These are phyloP conservation scores for Fulvia fulva DNA, from an alignment of 2,329 filamentous ascomycete species.

Conservation along the genomic window DNA sequence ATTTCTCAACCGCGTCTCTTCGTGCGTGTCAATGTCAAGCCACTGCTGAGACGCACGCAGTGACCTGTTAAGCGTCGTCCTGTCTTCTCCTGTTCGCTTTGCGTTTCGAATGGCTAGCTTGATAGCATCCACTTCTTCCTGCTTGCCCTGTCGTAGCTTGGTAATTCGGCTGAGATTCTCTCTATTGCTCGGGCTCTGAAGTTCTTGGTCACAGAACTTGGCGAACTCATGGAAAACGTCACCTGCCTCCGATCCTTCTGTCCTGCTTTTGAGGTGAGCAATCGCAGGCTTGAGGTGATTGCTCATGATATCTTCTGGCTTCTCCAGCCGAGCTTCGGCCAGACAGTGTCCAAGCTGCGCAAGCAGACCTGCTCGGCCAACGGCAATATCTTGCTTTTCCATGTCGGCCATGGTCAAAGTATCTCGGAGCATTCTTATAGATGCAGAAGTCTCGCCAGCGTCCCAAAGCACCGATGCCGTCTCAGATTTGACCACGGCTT, in stretches of 20 bases:
- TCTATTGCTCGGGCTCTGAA: constrained; percentile 78
- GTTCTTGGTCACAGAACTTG: constrained; percentile 87
- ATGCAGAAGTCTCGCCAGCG: constrained; percentile 82
- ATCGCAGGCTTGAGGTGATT: constrained; percentile 82
- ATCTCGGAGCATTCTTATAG: constrained; percentile 80
- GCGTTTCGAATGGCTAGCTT: constrained; percentile 54
- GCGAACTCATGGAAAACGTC: constrained; percentile 94
- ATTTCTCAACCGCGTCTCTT: constrained; percentile 72
- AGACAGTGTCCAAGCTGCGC: constrained; percentile 85
- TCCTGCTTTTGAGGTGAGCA: constrained; percentile 68
- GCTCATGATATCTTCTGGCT: constrained; percentile 82
- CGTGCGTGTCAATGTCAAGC: constrained; percentile 84
- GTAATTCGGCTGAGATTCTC: constrained; percentile 81
- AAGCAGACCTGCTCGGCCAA: constrained; percentile 74
- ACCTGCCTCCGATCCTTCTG: constrained; percentile 69
- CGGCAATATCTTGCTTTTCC: constrained; percentile 64
- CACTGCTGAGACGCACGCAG: constrained; percentile 75
- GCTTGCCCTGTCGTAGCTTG: constrained; percentile 74
- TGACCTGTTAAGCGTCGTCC: constrained; percentile 55
- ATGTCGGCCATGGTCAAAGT: constrained; percentile 61
- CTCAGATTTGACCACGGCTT: constrained; percentile 74
- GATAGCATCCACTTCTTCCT: constrained; percentile 72
- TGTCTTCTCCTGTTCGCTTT: constrained; percentile 42
- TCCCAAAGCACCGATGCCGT: constrained; percentile 90
- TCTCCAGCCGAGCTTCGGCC: constrained; percentile 84